Conservation (phyloP, 345 rosid species). For the Pseudoturritis turrita region DNA sequence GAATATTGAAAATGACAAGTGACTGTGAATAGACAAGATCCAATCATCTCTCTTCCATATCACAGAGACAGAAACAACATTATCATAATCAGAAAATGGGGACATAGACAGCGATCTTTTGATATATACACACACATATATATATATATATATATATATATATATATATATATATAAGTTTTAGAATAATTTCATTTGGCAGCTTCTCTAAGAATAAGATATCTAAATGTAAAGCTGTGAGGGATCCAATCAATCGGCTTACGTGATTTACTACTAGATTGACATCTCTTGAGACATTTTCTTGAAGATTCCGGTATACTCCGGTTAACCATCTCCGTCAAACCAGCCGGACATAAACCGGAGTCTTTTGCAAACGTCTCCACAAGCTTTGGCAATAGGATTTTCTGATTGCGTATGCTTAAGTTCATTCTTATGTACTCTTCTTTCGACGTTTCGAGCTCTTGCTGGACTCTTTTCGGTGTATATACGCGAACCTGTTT, state of each 20-base stretch:
- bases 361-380: slow-evolving; percentile 75
- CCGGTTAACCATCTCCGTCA: slow-evolving; percentile 62
- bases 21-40: slow-evolving; percentile 17
- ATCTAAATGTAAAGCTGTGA: slow-evolving; percentile 77
- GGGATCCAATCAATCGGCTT: slow-evolving; percentile 89
- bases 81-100: slow-evolving; percentile 7
- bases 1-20: neutral
- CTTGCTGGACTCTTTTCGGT: slow-evolving; percentile 65
- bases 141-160: neutral
- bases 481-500: slow-evolving; percentile 80
- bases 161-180: neutral
- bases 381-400: slow-evolving; percentile 71
- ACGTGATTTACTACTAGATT: slow-evolving; percentile 46
- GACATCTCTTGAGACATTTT: slow-evolving; percentile 50
- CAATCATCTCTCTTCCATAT: too few relatives aligned
- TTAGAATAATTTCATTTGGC: slow-evolving; percentile 38
- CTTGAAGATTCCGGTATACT: slow-evolving; percentile 60
- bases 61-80: neutral
- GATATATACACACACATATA: neutral
- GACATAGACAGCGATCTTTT: neutral
- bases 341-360: slow-evolving; percentile 47
- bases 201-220: slow-evolving; percentile 79
- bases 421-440: slow-evolving; percentile 80
- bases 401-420: slow-evolving; percentile 63
- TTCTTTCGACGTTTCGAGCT: slow-evolving; percentile 81